Percentiles rank a stretch among this genome's conserved stretches.
Conservation (phyloP, 495 filamentous ascomycete genomes). For the Aspergillus homomorphus region DNA sequence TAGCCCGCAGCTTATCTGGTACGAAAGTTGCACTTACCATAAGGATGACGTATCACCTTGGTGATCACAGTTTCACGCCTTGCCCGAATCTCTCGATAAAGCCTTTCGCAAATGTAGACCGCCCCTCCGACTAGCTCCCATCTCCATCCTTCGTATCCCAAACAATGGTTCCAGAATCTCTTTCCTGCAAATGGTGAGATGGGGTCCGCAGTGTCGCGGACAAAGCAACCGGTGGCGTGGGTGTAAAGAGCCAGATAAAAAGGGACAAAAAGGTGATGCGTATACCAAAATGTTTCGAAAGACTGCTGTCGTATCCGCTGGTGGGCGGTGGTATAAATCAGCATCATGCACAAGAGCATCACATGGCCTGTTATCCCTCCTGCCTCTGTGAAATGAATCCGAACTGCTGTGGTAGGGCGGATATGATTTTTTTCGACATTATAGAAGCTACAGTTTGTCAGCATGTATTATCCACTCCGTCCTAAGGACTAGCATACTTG, state of each 20-base stretch:
- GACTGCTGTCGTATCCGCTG: slow-evolving; percentile 91
- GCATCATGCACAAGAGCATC: slow-evolving; percentile 97
- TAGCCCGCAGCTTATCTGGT: slow-evolving; percentile 28
- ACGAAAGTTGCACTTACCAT: slow-evolving; percentile 56
- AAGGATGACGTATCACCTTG: slow-evolving; percentile 95
- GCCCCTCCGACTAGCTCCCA: slow-evolving; percentile 91
- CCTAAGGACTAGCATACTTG: slow-evolving; percentile 63
- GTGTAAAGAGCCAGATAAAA: slow-evolving; percentile 94
- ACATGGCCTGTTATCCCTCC: slow-evolving; percentile 95
- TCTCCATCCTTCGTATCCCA: slow-evolving; percentile 95
- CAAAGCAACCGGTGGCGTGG: slow-evolving; percentile 94
- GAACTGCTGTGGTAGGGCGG: slow-evolving; percentile 73
- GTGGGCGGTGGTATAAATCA: slow-evolving; percentile 98
- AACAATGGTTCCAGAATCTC: slow-evolving; percentile 85
- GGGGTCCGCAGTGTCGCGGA: slow-evolving; percentile 66
- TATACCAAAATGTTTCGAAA: slow-evolving; percentile 99
- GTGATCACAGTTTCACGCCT: slow-evolving; percentile 82
- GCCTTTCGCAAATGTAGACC: slow-evolving; percentile 80
- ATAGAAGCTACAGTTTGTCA: slow-evolving; percentile 68
- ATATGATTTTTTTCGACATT: slow-evolving; percentile 88
- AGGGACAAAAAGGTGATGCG: slow-evolving; percentile 94
- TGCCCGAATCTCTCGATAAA: slow-evolving; percentile 87
- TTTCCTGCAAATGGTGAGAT: slow-evolving; percentile 81
- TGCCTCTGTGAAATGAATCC: slow-evolving; percentile 88
- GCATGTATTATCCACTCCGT: slow-evolving; percentile 1